phyloP scores from a whole-genome alignment of 768 basidiomycete species.

The Cyclocybe aegerita region DNA sequence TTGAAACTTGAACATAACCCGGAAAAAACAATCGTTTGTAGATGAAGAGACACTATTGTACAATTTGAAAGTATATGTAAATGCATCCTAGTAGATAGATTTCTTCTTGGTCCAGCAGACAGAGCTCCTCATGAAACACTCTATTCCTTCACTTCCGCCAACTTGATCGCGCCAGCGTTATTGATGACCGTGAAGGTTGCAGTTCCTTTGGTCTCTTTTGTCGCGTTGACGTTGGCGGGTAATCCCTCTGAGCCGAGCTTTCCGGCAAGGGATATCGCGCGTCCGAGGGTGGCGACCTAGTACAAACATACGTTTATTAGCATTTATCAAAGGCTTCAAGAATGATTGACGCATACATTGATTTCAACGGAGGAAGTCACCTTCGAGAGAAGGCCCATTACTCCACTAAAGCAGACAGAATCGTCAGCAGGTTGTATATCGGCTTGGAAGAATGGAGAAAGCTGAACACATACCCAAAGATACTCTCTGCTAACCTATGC shows the following conservation, averaged over 20 bases:
- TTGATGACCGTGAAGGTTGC: conserved; percentile 52
- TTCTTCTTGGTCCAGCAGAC: background rate
- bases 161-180: conserved; percentile 48
- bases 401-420: conserved; percentile 22
- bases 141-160: conserved; percentile 32
- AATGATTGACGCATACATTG: conserved; percentile 31
- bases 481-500: conserved; percentile 35
- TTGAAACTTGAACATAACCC: no score
- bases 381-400: conserved; percentile 36
- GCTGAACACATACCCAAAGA: conserved; percentile 37
- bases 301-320: background rate
- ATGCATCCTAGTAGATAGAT: no score
- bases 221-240: conserved; percentile 35
- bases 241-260: conserved; percentile 50
- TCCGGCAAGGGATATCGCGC: conserved; percentile 54
- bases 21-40: no score
- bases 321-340: background rate
- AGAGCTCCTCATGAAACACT: background rate
- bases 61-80: no score
- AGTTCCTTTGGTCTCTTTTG: conserved; percentile 35
- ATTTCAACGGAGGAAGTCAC: conserved; percentile 42
- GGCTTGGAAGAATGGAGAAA: background rate
- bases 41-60: no score
- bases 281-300: conserved; percentile 54
- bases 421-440: background rate